A percentile compares a stretch with the other conserved stretches of the same genome.
These are phyloP conservation scores for Fusarium haematococcum DNA, from an alignment of 2,329 filamentous ascomycete genomes.

Conservation along the genomic window DNA sequence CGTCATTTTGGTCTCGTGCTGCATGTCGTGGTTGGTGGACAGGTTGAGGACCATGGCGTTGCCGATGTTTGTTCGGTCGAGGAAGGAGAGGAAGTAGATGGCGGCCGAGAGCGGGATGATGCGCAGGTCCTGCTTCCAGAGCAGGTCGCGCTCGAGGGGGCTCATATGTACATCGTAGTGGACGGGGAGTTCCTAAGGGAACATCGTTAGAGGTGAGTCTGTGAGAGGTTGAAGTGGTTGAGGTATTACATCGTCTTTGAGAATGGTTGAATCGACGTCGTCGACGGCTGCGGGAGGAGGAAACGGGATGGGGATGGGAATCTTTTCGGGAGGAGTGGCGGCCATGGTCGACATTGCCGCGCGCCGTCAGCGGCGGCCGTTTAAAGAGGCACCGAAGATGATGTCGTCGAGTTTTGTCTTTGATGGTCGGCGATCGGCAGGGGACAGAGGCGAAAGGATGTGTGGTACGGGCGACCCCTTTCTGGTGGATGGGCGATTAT, in stretches of 20 bases:
- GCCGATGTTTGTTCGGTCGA: constrained; percentile 77
- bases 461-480: background rate
- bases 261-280: constrained; percentile 43
- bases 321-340: constrained; percentile 24
- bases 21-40: constrained; percentile 69
- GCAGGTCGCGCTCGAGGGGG: constrained; percentile 53
- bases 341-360: constrained; percentile 34
- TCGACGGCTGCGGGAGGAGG: constrained; percentile 43
- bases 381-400: constrained; percentile 15
- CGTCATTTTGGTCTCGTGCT: constrained; percentile 71
- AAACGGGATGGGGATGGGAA: constrained; percentile 37
- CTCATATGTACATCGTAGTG: constrained; percentile 39
- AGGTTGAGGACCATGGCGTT: constrained; percentile 76
- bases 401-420: background rate
- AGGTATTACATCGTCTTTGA: constrained; percentile 39
- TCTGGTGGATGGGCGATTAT: background rate
- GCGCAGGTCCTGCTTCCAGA: constrained; percentile 71
- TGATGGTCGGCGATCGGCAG: background rate
- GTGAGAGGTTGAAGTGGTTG: background rate
- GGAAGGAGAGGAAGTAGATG: constrained; percentile 76
- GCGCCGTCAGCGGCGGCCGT: constrained; percentile 18
- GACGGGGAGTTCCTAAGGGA: constrained; percentile 31
- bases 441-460: background rate
- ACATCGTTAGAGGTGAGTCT: constrained; percentile 19
- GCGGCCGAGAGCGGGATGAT: constrained; percentile 72